phyloP scores from a whole-genome alignment of 2,329 filamentous ascomycete species.

The Blastomyces percursus region DNA sequence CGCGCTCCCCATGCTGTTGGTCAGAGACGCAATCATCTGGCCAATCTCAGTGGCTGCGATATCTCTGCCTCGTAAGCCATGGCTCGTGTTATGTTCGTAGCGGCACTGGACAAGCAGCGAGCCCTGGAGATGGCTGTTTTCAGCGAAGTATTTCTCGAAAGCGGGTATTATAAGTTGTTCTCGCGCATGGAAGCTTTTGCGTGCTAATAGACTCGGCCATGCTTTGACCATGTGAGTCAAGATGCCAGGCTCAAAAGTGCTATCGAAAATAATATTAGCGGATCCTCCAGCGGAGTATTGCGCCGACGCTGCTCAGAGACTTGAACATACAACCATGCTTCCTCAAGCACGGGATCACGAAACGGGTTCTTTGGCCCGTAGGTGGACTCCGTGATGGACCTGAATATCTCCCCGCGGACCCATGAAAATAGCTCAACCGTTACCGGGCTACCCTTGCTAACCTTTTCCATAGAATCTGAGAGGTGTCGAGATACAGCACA shows the following conservation, averaged over 20 bases:
- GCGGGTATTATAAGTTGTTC: conserved; percentile 19
- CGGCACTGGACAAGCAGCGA: conserved; percentile 31
- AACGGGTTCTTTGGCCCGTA: conserved; percentile 35
- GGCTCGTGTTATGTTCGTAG: conserved; percentile 22
- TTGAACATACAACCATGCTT: conserved; percentile 13
- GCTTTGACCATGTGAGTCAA: not conserved
- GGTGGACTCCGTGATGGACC: conserved; percentile 27
- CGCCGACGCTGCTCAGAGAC: not conserved
- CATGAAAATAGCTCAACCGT: not conserved
- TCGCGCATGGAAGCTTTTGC: not conserved
- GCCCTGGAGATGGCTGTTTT: conserved; percentile 25
- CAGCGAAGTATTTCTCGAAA: conserved; percentile 30
- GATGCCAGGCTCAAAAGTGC: not conserved
- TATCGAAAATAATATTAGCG: not conserved
- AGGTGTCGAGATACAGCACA: not conserved
- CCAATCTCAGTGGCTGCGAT: conserved; percentile 35
- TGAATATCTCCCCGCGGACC: not conserved
- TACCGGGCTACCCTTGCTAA: not conserved
- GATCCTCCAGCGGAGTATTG: not conserved
- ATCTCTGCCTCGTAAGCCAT: conserved; percentile 27
- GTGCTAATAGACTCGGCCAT: not conserved
- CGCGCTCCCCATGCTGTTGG: conserved; percentile 30
- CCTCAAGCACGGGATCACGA: conserved; percentile 13
- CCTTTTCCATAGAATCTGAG: not conserved
- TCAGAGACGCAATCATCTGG: conserved; percentile 31